A percentile compares a stretch with the other conserved stretches of the same genome.
phyloP scores from a whole-genome alignment of 805 yeast genomes.

The Cyberlindnera americana region DNA sequence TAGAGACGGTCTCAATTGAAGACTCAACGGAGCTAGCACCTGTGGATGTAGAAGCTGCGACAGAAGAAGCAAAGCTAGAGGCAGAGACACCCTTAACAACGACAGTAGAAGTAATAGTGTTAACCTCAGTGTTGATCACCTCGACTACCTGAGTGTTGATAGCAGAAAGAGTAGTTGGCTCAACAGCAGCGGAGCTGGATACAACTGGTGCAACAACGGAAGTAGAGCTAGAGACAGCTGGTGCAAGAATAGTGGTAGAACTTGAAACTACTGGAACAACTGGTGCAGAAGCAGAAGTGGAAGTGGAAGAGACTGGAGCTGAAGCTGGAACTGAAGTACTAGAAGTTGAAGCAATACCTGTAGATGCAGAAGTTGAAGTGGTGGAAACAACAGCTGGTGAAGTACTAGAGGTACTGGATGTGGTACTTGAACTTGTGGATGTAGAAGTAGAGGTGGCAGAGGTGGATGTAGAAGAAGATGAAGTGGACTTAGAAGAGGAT shows the following conservation, averaged over 20 bases:
- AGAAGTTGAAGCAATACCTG: slow-evolving; percentile 1
- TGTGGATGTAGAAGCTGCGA: not conserved
- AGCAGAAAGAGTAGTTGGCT: slow-evolving; percentile 7
- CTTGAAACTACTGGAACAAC: not conserved
- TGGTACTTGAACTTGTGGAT: not conserved
- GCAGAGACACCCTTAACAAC: not conserved
- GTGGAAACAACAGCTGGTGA: slow-evolving; percentile 10
- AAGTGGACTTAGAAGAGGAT: slow-evolving; percentile 6
- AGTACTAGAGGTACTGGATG: slow-evolving; percentile 2
- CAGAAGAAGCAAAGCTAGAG: not conserved
- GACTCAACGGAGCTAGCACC: too few relatives aligned
- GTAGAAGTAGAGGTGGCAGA: slow-evolving; percentile 5
- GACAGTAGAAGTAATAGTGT: not conserved
- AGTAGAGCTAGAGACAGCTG: slow-evolving; percentile 7
- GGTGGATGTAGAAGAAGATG: slow-evolving; percentile 12
- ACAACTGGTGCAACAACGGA: not conserved
- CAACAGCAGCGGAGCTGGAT: slow-evolving; percentile 6
- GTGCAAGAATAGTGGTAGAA: not conserved
- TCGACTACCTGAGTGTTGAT: not conserved
- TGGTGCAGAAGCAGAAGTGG: slow-evolving; percentile 7
- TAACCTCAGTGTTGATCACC: not conserved
- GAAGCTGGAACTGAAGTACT: slow-evolving; percentile 8
- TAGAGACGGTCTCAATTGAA: too few relatives aligned
- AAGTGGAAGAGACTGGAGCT: slow-evolving; percentile 5
- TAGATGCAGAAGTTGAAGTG: slow-evolving; percentile 5